Base-by-base conservation (phyloP, 768 basidiomycete species). In the Podaxis sp. region DNA sequence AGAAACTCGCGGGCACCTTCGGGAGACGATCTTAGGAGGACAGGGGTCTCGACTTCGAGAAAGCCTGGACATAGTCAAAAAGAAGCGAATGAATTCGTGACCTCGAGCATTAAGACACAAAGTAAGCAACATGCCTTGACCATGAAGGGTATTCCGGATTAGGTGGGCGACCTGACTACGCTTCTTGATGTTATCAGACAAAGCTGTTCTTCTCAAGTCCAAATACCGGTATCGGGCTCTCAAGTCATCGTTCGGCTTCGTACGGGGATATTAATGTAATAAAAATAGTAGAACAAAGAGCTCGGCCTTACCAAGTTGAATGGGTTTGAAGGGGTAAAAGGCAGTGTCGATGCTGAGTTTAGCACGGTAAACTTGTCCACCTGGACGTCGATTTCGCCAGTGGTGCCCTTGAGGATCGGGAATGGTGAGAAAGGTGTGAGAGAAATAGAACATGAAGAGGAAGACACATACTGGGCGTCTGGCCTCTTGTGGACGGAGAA, bases 1-100 rank as follows among this genome's bases (percentile, higher is more conserved):
- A 97, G 82, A 69, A 91, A 98, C 71, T 98, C 95, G 65, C 95
- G 82, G 0, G 95, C 95, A 32, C 95, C 95, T 76, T 98, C 95
- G 21, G 94, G 93, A 1, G 94, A 90, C 6, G 95, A 96, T 70
- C 90, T 88, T 28, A 98, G 82, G 21, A 98, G 81, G 57, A 94
- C 80, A 27, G 95, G 95, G 0, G 95, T 98, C 72, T 98, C 95
- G 35, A 98, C 91, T 71, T 97, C 95, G 57, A 86, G 79, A 73
- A 98, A 98, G 67, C 83, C 95, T 97, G 66, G 57, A 67, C 61
- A 32, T 32, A 32, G 32, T 32, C 32, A 50, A 51, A 53, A 58
- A 65, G 60, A 59, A 35, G 59, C 57, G 55, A 59, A 62, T 38
- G 47, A 38, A 57, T 16, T 37, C 53, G 40, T 27, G 13, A 27